These are phyloP conservation scores for Akanthomyces uredinophilus DNA, from an alignment of 2,329 filamentous ascomycete genomes.

Conservation along the genomic window DNA sequence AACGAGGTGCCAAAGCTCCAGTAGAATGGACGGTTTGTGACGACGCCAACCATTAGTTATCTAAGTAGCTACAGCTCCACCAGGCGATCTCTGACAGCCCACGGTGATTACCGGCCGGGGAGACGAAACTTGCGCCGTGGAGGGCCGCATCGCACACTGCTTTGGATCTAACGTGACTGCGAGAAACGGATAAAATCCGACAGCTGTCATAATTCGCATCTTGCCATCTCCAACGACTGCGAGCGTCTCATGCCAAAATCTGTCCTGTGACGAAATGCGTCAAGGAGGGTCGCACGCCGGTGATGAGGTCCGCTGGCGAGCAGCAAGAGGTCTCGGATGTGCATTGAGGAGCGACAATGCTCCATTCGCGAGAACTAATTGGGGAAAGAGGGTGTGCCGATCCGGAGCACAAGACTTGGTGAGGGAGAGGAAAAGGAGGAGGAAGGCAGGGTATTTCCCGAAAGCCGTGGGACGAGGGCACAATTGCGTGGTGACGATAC, in stretches of 20 bases:
- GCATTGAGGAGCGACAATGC: neutral
- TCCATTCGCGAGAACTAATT: neutral
- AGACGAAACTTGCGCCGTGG: neutral
- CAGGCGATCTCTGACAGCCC: neutral
- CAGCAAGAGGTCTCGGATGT: constrained; percentile 6
- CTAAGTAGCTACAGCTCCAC: neutral
- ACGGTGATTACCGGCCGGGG: neutral
- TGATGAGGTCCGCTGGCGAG: neutral
- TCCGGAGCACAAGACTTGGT: neutral
- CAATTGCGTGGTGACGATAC: neutral
- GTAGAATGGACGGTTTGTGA: too few relatives aligned
- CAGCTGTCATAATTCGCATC: neutral
- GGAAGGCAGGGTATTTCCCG: neutral
- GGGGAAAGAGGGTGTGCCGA: neutral
- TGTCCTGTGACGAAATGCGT: constrained; percentile 1
- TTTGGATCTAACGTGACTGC: neutral
- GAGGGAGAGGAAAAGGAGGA: too few relatives aligned
- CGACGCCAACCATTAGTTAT: too few relatives aligned
- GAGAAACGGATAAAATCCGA: neutral
- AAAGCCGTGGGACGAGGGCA: neutral
- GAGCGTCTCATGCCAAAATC: neutral
- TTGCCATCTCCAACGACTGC: neutral
- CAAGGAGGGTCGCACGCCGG: constrained; percentile 7
- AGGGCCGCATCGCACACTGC: neutral
- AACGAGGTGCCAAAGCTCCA: too few relatives aligned